These are phyloP conservation scores for Phoma sp. DNA, from an alignment of 2,329 filamentous ascomycete species.

Conservation along the genomic window DNA sequence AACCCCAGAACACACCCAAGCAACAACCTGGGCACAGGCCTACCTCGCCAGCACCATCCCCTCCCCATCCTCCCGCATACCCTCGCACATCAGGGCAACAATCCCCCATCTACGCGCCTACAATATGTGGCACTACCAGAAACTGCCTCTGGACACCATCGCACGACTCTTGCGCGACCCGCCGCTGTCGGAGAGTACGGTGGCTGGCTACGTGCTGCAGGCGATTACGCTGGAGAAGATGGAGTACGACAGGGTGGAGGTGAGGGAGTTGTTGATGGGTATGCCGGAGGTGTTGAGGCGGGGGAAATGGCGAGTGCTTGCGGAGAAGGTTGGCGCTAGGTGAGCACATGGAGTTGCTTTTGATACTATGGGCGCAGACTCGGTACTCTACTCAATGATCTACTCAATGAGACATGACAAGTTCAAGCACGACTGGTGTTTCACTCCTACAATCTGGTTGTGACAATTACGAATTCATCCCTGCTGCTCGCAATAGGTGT, in stretches of 20 bases:
- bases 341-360: neutral
- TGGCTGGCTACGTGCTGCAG: conserved; percentile 38
- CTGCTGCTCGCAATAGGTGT: neutral
- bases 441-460: no score
- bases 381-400: neutral
- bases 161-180: conserved; percentile 36
- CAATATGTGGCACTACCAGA: conserved; percentile 42
- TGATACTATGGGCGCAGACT: neutral
- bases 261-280: conserved; percentile 27
- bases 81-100: conserved; percentile 39
- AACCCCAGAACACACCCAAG: conserved; percentile 27
- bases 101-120: conserved; percentile 42
- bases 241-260: conserved; percentile 28
- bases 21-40: conserved; percentile 37
- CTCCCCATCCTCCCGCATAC: conserved; percentile 18
- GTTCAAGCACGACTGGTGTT: no score
- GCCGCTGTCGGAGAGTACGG: conserved; percentile 37
- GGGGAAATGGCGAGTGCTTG: conserved; percentile 34
- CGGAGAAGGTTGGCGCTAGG: conserved; percentile 27
- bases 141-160: conserved; percentile 29
- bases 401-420: neutral
- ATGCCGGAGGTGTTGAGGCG: conserved; percentile 32
- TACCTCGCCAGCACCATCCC: conserved; percentile 41
- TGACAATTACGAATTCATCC: no score
- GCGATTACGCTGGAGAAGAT: conserved; percentile 38